phyloP scores from a whole-genome alignment of 352 stramenopile species.

The Stramenopiles sp. region DNA sequence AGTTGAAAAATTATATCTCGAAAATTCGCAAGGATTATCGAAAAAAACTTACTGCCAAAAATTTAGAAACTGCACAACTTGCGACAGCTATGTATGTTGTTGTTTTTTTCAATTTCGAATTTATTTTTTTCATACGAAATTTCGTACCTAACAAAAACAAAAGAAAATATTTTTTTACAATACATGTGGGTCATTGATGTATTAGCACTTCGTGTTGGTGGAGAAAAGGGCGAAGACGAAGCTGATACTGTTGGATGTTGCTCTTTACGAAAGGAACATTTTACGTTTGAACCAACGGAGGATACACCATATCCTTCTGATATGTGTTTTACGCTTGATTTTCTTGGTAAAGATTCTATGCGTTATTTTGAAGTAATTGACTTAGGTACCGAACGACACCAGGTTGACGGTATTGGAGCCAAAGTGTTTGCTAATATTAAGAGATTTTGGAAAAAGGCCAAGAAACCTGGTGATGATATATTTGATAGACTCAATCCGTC shows the following conservation, averaged over 20 bases:
- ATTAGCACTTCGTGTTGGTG: slow-evolving; percentile 92
- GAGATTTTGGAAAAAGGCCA: slow-evolving; percentile 72
- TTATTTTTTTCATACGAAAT: too few relatives aligned
- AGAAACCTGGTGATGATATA: slow-evolving; percentile 63
- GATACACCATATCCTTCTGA: neutral
- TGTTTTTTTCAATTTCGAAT: too few relatives aligned
- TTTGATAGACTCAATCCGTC: slow-evolving; percentile 51
- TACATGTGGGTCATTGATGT: slow-evolving; percentile 99
- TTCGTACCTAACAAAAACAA: too few relatives aligned
- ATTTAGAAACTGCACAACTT: slow-evolving; percentile 42
- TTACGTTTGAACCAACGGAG: slow-evolving; percentile 19
- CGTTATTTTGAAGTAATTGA: slow-evolving; percentile 95
- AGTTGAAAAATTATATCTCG: slow-evolving; percentile 83
- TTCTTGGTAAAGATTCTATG: slow-evolving; percentile 99
- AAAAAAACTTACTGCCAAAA: slow-evolving; percentile 25
- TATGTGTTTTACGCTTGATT: slow-evolving; percentile 72
- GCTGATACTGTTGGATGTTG: slow-evolving; percentile 98
- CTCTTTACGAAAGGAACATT: slow-evolving; percentile 83
- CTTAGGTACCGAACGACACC: slow-evolving; percentile 21
- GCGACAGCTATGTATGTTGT: slow-evolving; percentile 94
- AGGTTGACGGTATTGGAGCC: slow-evolving; percentile 25
- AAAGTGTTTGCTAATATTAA: slow-evolving; percentile 77
- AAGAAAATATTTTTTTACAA: too few relatives aligned
- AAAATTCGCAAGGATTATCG: slow-evolving; percentile 63
- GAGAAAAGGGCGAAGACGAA: slow-evolving; percentile 88